Conservation (phyloP, 139 green algal genomes). For the Chlamydomonas sp. region DNA sequence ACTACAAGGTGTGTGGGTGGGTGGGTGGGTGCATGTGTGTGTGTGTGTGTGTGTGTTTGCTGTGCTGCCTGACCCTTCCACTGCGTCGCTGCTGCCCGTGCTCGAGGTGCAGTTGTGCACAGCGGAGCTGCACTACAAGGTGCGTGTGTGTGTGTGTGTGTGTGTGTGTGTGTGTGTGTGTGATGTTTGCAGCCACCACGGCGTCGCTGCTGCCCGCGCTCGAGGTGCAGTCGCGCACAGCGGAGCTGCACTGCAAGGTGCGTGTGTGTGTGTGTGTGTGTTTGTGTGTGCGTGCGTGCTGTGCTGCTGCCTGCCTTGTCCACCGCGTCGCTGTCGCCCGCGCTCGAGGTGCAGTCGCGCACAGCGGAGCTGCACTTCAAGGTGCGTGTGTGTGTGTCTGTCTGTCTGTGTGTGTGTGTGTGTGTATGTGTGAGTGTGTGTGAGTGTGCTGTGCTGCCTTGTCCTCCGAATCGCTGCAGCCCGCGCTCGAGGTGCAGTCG, state of each 20-base stretch:
- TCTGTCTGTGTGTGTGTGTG: background rate
- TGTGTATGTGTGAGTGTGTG: background rate
- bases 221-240: no score
- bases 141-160: background rate
- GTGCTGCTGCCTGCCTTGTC: background rate
- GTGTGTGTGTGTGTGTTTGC: no score
- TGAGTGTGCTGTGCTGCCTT: background rate
- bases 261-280: background rate
- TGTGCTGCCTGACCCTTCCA: no score
- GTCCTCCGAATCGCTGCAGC: no score
- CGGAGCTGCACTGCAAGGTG: no score
- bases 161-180: constrained; percentile 7
- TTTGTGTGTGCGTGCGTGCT: background rate
- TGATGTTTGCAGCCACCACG: background rate
- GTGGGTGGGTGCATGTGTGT: no score
- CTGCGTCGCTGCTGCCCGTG: background rate
- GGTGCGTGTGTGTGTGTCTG: background rate
- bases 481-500: no score
- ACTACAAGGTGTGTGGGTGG: no score
- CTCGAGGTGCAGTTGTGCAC: background rate
- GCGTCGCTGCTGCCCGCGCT: no score
- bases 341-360: no score
- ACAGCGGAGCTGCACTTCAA: background rate
- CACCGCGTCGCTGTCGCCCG: no score
- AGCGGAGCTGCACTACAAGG: constrained; percentile 11